Base-by-base conservation (phyloP, 2,329 filamentous ascomycete genomes). In the Elsinoe necatrix region DNA sequence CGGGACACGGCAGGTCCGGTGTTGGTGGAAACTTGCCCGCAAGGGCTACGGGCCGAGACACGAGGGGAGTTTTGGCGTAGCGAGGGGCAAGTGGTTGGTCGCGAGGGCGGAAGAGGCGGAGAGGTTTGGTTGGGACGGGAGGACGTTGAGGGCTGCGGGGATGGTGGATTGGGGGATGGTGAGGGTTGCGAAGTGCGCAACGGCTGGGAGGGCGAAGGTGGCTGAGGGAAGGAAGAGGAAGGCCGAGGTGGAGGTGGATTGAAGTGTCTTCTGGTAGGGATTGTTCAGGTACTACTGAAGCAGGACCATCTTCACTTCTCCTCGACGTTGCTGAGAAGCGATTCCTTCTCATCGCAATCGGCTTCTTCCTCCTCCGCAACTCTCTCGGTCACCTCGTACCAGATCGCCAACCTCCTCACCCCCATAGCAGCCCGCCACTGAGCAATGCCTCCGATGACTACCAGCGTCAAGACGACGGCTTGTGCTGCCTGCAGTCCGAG, bases 391-490 rank as follows among this genome's bases (percentile, higher is more conserved):
- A 58, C 12, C 25, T 60, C 59, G n/a, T 58, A 48, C 37, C 35
- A 56, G 34, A 60, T 25, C 9, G 59, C 59, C 21, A 58, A 56
- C n/a, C 56, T 21, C 4, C 59, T 37, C 25, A 60, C 41, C 16
- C 47, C 42, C 54, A 60, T 39, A 0, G 57, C 59, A 29, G 58
- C 48, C 6, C 48, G 48, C 59, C 57, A 60, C 16, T 60, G 59
- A 14, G 59, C 89, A 0, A 90, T 91, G 0, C 80, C 79, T 60
- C 76, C 77, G 18, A 75, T 76, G 58, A 72, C 70, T 12, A 60
- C 20, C 29, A 52, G 14, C 18, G 34, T 25, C n/a, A 12, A 18
- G 4, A 18, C 67, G 4, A 69, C 72, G 7, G 75, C 75, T 16
- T 59, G 65, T 7, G 63, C 59, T 48, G 66, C 69, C 21, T 62